These are phyloP conservation scores for Hypoxylon sp. DNA, from an alignment of 2,329 filamentous ascomycete species.

Conservation along the genomic window DNA sequence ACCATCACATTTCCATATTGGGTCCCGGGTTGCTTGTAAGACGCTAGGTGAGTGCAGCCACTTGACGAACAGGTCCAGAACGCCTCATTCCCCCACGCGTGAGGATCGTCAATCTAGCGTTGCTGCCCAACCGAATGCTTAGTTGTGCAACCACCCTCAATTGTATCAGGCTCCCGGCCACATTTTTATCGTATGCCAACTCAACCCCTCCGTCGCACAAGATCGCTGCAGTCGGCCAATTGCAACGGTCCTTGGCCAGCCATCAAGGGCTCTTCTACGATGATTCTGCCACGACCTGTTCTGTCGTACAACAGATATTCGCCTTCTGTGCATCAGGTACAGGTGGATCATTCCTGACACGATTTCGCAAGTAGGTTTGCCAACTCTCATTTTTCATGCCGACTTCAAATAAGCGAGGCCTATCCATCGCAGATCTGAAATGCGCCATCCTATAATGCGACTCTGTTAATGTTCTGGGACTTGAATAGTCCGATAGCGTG, in stretches of 20 bases:
- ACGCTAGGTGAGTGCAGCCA: conserved; percentile 33
- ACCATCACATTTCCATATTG: conserved; percentile 25
- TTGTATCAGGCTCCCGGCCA: conserved; percentile 36
- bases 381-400: conserved; percentile 16
- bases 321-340: conserved; percentile 41
- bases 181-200: conserved; percentile 39
- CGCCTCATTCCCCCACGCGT: conserved; percentile 34
- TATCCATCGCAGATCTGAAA: conserved; percentile 19
- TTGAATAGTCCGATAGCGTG: conserved; percentile 10
- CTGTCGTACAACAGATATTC: conserved; percentile 39
- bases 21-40: conserved; percentile 18
- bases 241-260: conserved; percentile 15
- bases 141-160: conserved; percentile 30
- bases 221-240: conserved; percentile 37
- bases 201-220: conserved; percentile 37
- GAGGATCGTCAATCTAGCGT: conserved; percentile 40
- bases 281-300: conserved; percentile 39
- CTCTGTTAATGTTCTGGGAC: neutral
- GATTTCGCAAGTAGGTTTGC: conserved; percentile 24
- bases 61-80: conserved; percentile 28
- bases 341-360: conserved; percentile 26
- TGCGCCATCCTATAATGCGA: conserved; percentile 12
- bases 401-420: conserved; percentile 13
- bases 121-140: conserved; percentile 42
- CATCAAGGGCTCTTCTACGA: conserved; percentile 23